These are phyloP conservation scores for Penicillium rolfsii DNA, from an alignment of 2,329 filamentous ascomycete species.

Conservation along the genomic window DNA sequence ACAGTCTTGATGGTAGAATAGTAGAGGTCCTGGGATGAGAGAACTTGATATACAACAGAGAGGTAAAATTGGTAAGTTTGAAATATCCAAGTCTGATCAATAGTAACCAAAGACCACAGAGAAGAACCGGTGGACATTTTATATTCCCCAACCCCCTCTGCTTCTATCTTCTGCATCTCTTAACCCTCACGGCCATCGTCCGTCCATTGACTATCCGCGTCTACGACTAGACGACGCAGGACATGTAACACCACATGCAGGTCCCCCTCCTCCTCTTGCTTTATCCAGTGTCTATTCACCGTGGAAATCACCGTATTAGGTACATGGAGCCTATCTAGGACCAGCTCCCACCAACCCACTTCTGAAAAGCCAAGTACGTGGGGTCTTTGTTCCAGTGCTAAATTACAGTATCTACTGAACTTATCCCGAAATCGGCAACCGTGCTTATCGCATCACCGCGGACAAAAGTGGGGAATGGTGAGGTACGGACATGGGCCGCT, in stretches of 20 bases:
- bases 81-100: background rate
- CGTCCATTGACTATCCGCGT: background rate
- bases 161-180: background rate
- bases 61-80: background rate
- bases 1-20: background rate
- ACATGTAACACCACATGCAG: background rate
- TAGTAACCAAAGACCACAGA: background rate
- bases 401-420: background rate
- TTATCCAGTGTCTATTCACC: background rate
- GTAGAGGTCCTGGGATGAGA: background rate
- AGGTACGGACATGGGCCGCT: background rate
- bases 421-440: constrained; percentile 12
- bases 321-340: background rate
- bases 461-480: background rate
- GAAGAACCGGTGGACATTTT: background rate
- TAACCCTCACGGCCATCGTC: background rate
- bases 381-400: no score
- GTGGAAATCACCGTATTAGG: background rate
- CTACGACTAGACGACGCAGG: background rate
- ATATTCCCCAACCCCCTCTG: background rate
- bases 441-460: constrained; percentile 10
- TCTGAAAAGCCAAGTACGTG: background rate
- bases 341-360: background rate
- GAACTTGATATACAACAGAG: background rate
- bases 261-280: background rate